A percentile compares a stretch with the other conserved stretches of the same genome.
These are phyloP conservation scores for Colletotrichum sp. DNA, from an alignment of 2,329 filamentous ascomycete species.

Conservation along the genomic window DNA sequence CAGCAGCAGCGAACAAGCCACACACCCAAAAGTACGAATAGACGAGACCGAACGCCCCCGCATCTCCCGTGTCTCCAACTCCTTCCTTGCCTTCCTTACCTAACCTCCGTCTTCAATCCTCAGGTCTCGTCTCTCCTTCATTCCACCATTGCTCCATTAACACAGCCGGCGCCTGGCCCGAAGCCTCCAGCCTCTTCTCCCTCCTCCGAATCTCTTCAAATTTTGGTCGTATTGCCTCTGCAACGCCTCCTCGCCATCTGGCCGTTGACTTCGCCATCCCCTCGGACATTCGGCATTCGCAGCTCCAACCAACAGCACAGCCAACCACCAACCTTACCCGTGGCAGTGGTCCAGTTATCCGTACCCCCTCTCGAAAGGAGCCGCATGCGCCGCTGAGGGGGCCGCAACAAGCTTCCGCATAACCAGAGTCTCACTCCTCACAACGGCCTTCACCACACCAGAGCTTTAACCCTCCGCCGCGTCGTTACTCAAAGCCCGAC, in stretches of 20 bases:
- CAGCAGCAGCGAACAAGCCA: not conserved
- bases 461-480: not conserved
- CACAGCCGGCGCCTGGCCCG: not conserved
- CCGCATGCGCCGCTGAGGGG: not conserved
- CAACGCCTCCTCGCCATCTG: not conserved
- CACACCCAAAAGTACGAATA: not conserved
- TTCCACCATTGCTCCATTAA: not conserved
- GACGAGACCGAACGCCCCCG: not conserved
- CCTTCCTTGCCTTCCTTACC: not conserved
- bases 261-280: not conserved
- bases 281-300: conserved; percentile 3
- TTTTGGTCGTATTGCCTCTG: accelerated
- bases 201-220: not conserved
- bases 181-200: not conserved
- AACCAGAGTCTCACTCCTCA: not conserved
- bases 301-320: not conserved
- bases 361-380: not conserved
- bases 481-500: not conserved
- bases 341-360: not conserved
- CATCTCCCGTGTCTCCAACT: not conserved
- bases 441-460: not conserved
- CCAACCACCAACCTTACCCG: not conserved
- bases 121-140: not conserved
- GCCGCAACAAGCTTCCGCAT: not conserved
- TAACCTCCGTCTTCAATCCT: not conserved